Evolutionary conservation across 768 basidiomycete genomes (phyloP).

Genomic region (Chalciporus chontae): DNA sequence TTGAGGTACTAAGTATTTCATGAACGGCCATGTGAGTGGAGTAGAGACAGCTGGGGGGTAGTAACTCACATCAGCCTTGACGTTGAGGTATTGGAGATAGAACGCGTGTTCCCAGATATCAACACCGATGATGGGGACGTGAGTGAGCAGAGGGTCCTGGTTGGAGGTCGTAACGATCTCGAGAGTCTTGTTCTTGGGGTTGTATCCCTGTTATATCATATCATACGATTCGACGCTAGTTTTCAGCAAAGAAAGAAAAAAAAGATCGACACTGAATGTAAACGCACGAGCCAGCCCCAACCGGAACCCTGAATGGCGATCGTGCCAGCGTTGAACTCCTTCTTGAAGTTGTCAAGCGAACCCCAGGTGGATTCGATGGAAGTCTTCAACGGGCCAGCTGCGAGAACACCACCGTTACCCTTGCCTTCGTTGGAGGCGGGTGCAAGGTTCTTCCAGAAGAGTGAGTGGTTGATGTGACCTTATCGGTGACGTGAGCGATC

Average conservation of each 20-base stretch:
- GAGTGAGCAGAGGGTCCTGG: conserved; percentile 85
- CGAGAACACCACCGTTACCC: conserved; percentile 58
- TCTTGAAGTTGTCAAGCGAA: conserved; percentile 65
- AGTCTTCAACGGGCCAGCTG: conserved; percentile 60
- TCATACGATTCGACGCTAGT: not conserved
- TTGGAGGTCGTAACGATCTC: conserved; percentile 91
- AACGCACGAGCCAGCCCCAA: conserved; percentile 95
- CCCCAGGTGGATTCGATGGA: conserved; percentile 67
- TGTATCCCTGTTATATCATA: conserved; percentile 53
- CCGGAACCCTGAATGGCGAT: conserved; percentile 89
- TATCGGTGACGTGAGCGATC: conserved; percentile 21
- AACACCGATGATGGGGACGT: conserved; percentile 83
- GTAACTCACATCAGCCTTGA: conserved; percentile 80
- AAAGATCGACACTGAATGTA: not conserved
- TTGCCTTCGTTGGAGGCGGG: conserved; percentile 49
- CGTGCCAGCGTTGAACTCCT: conserved; percentile 82
- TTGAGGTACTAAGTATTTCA: conserved; percentile 60
- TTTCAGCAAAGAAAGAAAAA: not conserved
- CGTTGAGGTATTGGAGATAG: conserved; percentile 95
- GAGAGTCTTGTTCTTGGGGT: conserved; percentile 62
- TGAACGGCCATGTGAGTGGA: no score
- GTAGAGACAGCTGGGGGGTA: no score
- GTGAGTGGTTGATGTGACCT: conserved; percentile 92
- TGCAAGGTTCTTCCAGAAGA: conserved; percentile 95
- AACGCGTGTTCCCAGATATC: conserved; percentile 97